Percentiles rank a stretch among this genome's conserved stretches.
phyloP scores from a whole-genome alignment of 1,284 basidiomycete genomes.

The Trichosporon sp. region DNA sequence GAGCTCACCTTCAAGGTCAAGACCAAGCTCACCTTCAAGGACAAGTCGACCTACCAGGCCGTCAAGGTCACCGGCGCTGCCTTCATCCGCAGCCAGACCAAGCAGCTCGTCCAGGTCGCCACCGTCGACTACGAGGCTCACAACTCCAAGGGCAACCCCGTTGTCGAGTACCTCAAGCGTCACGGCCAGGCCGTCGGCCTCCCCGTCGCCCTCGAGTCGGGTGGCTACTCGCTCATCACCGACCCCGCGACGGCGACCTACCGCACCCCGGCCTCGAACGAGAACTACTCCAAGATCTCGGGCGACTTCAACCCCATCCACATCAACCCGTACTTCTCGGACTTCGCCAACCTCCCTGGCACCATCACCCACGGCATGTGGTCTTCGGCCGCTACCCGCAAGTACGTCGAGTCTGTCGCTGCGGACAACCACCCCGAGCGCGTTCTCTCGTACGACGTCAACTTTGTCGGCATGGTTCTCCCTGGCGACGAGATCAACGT shows the following conservation, averaged over 20 bases:
- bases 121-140: slow-evolving; percentile 81
- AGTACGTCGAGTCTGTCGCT: slow-evolving; percentile 88
- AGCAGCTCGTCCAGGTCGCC: slow-evolving; percentile 80
- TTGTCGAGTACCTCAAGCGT: slow-evolving; percentile 86
- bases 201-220: slow-evolving; percentile 71
- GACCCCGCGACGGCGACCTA: slow-evolving; percentile 60
- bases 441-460: slow-evolving; percentile 83
- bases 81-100: slow-evolving; percentile 78
- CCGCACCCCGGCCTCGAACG: slow-evolving; percentile 76
- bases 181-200: slow-evolving; percentile 75
- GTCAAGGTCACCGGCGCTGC: slow-evolving; percentile 80
- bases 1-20: slow-evolving; percentile 83
- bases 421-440: slow-evolving; percentile 89
- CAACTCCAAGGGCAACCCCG: slow-evolving; percentile 86
- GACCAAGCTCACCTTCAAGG: slow-evolving; percentile 83
- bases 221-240: slow-evolving; percentile 74
- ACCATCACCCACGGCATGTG: slow-evolving; percentile 98
- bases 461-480: slow-evolving; percentile 96
- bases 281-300: slow-evolving; percentile 91
- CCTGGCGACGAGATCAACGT: slow-evolving; percentile 85
- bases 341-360: slow-evolving; percentile 85
- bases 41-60: slow-evolving; percentile 77
- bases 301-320: slow-evolving; percentile 95
- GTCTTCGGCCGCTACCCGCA: slow-evolving; percentile 89
- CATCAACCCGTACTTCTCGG: slow-evolving; percentile 96